These are phyloP conservation scores for Biscogniauxia mediterranea DNA, from an alignment of 2,329 filamentous ascomycete genomes.

Conservation along the genomic window DNA sequence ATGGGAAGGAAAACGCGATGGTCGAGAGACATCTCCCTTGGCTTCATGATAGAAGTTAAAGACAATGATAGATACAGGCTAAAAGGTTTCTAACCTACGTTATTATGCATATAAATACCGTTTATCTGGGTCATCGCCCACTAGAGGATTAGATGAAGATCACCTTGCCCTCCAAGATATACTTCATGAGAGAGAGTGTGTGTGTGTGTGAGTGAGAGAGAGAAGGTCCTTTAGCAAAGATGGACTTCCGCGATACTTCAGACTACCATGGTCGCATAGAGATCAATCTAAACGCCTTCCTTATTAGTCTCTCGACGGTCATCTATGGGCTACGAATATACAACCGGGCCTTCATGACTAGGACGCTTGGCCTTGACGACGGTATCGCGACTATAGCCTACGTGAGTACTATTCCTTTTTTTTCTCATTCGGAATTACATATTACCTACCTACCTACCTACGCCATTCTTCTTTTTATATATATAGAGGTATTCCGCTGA, in stretches of 20 bases:
- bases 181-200: neutral
- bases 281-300: conserved; percentile 49
- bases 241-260: conserved; percentile 8
- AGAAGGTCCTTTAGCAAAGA: neutral
- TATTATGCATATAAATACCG: neutral
- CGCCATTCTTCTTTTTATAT: too few species aligned
- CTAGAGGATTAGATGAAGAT: neutral
- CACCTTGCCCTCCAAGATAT: neutral
- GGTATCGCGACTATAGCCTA: conserved; percentile 26
- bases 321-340: conserved; percentile 29
- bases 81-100: neutral
- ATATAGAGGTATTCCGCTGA: neutral
- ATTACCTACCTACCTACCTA: too few species aligned
- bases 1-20: neutral
- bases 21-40: neutral
- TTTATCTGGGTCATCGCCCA: neutral
- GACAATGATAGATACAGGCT: neutral
- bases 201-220: too few species aligned
- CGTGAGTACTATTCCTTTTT: conserved; percentile 12
- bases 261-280: conserved; percentile 31
- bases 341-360: conserved; percentile 31
- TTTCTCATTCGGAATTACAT: too few species aligned
- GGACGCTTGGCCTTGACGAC: conserved; percentile 32
- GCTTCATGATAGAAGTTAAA: neutral
- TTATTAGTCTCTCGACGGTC: conserved; percentile 32